Evolutionary conservation across 352 stramenopile species (phyloP).

Genomic region (Thraustochytrium striatum): DNA sequence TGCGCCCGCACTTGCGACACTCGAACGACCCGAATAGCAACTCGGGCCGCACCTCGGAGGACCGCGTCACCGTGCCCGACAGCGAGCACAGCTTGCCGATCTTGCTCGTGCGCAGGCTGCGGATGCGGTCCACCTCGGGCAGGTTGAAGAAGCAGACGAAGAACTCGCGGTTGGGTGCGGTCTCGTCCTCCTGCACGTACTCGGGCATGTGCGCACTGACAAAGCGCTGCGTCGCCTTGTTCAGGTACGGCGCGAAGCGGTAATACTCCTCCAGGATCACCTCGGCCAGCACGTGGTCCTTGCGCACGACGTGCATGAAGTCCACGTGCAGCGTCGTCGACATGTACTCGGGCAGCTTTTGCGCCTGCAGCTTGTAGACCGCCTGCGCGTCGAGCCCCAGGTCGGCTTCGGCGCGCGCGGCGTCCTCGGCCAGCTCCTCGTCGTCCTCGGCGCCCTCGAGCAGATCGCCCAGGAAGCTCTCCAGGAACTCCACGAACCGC

Average conservation of each 20-base stretch:
- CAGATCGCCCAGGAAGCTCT: conserved; percentile 4
- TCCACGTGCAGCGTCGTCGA: conserved; percentile 51
- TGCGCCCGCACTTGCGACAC: conserved; percentile 85
- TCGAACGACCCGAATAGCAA: conserved; percentile 90
- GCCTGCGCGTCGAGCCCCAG: neutral
- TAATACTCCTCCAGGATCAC: conserved; percentile 55
- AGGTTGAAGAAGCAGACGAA: conserved; percentile 74
- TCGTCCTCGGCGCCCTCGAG: neutral
- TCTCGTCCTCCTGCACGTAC: conserved; percentile 33
- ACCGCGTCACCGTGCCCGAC: conserved; percentile 92
- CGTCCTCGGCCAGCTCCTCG: neutral
- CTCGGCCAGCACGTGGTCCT: conserved; percentile 45
- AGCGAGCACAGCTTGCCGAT: conserved; percentile 88
- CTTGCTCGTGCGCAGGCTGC: conserved; percentile 80
- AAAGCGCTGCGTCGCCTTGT: conserved; percentile 58
- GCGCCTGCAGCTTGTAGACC: conserved; percentile 46
- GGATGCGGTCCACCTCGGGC: conserved; percentile 65
- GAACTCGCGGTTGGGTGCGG: conserved; percentile 53
- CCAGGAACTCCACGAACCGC: neutral
- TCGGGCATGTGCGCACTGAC: conserved; percentile 59
- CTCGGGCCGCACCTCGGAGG: conserved; percentile 94
- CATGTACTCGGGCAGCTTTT: conserved; percentile 50
- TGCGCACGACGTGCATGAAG: conserved; percentile 49
- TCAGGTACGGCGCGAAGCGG: conserved; percentile 55
- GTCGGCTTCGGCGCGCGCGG: neutral